Evolutionary conservation across 306 rosid species (phyloP).

Genomic region (Chamaecrista fasciculata): DNA sequence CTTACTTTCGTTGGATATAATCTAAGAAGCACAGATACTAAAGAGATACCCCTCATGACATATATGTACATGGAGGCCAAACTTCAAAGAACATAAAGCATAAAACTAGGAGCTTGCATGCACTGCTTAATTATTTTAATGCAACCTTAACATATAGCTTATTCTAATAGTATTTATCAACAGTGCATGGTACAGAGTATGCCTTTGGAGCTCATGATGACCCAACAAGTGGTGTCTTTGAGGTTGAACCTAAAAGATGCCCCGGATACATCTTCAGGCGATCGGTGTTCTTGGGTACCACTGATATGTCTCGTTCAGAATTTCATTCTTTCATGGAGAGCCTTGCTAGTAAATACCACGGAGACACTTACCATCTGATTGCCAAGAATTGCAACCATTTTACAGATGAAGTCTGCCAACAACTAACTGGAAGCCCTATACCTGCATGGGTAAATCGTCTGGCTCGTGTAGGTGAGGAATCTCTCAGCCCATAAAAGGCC

Average conservation of each 20-base stretch:
- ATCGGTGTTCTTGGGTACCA: conserved; percentile 79
- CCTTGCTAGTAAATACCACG: conserved; percentile 75
- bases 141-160: conserved; percentile 28
- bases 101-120: conserved; percentile 10
- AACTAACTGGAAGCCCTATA: conserved; percentile 80
- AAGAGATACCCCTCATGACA: too few relatives aligned
- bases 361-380: conserved; percentile 93
- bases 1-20: not conserved
- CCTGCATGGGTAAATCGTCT: conserved; percentile 98
- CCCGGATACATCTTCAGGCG: conserved; percentile 92
- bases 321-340: conserved; percentile 73
- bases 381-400: conserved; percentile 97
- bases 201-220: conserved; percentile 95
- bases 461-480: conserved; percentile 76
- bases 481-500: conserved; percentile 27
- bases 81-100: too few relatives aligned
- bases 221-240: conserved; percentile 85
- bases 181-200: conserved; percentile 87
- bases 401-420: conserved; percentile 77
- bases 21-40: too few relatives aligned
- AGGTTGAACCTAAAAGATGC: conserved; percentile 95
- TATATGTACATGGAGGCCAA: too few relatives aligned
- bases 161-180: conserved; percentile 35
- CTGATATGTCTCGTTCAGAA: conserved; percentile 69
- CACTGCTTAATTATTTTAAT: conserved; percentile 12